Conservation (phyloP, 2,329 filamentous ascomycete species). For the Albifimbria verrucaria region DNA sequence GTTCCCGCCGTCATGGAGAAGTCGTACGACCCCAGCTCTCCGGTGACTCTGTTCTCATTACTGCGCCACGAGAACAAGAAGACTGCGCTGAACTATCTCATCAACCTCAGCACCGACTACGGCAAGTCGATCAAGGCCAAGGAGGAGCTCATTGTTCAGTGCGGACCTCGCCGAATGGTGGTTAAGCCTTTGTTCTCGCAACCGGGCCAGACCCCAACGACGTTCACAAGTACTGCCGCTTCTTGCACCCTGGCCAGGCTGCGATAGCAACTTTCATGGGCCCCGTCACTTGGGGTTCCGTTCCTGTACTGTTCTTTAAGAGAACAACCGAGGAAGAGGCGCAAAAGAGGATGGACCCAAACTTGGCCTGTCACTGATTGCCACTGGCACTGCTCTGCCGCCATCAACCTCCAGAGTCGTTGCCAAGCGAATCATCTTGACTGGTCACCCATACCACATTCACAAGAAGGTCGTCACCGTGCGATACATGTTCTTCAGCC, state of each 20-base stretch:
- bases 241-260: conserved; percentile 83
- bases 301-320: conserved; percentile 87
- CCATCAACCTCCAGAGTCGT: conserved; percentile 76
- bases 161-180: conserved; percentile 79
- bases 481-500: conserved; percentile 99
- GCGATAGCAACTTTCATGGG: conserved; percentile 87
- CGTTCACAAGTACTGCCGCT: conserved; percentile 95
- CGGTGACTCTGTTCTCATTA: conserved; percentile 78
- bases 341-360: conserved; percentile 38
- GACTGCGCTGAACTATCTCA: conserved; percentile 83
- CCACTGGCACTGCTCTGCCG: conserved; percentile 80
- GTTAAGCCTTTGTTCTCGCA: conserved; percentile 90
- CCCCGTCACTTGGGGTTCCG: conserved; percentile 87
- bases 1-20: conserved; percentile 41
- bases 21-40: conserved; percentile 47
- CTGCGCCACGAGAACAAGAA: conserved; percentile 94
- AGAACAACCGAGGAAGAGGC: conserved; percentile 43
- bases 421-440: conserved; percentile 90
- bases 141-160: conserved; percentile 87
- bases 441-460: conserved; percentile 97
- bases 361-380: conserved; percentile 69
- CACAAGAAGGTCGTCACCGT: conserved; percentile 97
- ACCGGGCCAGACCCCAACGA: conserved; percentile 91
- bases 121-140: conserved; percentile 81
- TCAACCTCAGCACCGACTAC: conserved; percentile 78